Conservation (phyloP, 305 asterid species). For the Withania somnifera region DNA sequence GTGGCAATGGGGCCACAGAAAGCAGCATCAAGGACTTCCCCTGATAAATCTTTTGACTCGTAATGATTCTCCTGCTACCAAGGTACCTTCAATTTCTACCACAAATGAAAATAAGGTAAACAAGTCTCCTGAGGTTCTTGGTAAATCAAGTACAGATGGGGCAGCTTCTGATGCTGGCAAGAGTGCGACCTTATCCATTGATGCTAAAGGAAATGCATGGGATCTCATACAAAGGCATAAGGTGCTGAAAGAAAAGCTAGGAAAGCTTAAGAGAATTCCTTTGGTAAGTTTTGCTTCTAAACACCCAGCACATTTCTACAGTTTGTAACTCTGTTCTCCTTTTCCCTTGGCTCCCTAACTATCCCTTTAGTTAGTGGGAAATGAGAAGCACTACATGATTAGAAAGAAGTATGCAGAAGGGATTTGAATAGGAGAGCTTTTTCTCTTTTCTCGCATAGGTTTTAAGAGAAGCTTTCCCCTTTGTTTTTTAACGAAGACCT, state of each 20-base stretch:
- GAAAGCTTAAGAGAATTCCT: slow-evolving; percentile 62
- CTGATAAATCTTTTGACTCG: slow-evolving; percentile 28
- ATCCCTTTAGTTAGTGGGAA: neutral
- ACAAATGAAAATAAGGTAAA: slow-evolving; percentile 97
- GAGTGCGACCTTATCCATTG: slow-evolving; percentile 68
- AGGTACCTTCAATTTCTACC: slow-evolving; percentile 91
- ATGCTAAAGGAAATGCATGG: slow-evolving; percentile 73
- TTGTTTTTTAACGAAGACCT: neutral
- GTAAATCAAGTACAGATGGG: slow-evolving; percentile 99
- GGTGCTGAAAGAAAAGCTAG: slow-evolving; percentile 35
- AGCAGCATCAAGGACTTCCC: slow-evolving; percentile 28
- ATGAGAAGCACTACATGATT: neutral
- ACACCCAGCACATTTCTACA: neutral
- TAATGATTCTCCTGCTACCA: slow-evolving; percentile 50
- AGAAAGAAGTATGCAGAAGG: neutral
- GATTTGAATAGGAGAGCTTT: neutral
- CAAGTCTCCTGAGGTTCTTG: slow-evolving; percentile 99
- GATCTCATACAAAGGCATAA: slow-evolving; percentile 65
- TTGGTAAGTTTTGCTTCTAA: slow-evolving; percentile 32
- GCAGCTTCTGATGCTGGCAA: slow-evolving; percentile 62
- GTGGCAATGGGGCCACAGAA: slow-evolving; percentile 31
- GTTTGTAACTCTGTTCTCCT: neutral
- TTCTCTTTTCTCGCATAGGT: neutral
- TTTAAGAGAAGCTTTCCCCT: neutral
- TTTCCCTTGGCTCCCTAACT: neutral